Conservation (phyloP, 352 stramenopile genomes). For the Phytophthora crassamura region DNA sequence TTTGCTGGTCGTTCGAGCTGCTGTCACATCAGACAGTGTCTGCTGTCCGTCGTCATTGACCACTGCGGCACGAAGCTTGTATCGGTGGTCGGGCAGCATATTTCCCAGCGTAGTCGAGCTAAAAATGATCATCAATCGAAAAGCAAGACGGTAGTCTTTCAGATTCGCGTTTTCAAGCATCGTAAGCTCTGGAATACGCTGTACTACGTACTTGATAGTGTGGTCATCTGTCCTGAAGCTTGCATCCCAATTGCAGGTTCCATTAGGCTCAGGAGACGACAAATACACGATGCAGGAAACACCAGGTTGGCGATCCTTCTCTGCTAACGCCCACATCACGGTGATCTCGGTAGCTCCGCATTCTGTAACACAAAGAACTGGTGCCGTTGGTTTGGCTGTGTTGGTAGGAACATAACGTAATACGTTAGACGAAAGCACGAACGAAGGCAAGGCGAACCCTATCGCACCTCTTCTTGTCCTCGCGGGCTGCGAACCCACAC, state of each 20-base stretch:
- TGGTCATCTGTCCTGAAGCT: slow-evolving; percentile 24
- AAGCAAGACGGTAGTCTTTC: neutral
- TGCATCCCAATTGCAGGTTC: slow-evolving; percentile 29
- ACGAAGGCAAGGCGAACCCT: neutral
- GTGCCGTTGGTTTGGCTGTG: slow-evolving; percentile 27
- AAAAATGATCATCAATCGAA: neutral
- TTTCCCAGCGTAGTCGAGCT: slow-evolving; percentile 25
- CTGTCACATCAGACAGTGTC: slow-evolving; percentile 21
- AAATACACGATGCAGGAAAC: slow-evolving; percentile 27
- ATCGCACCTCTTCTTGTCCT: slow-evolving; percentile 43
- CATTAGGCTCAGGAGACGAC: slow-evolving; percentile 27
- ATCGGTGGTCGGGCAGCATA: slow-evolving; percentile 28
- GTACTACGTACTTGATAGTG: slow-evolving; percentile 21
- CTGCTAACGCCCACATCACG: slow-evolving; percentile 25
- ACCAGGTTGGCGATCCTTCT: slow-evolving; percentile 16
- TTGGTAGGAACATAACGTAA: neutral
- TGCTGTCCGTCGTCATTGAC: slow-evolving; percentile 27
- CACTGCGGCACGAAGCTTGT: slow-evolving; percentile 25
- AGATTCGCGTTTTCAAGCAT: neutral
- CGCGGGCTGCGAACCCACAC: slow-evolving; percentile 31
- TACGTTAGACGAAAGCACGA: neutral
- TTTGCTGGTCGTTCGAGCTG: slow-evolving; percentile 21
- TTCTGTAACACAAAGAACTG: slow-evolving; percentile 14
- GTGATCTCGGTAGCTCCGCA: slow-evolving; percentile 19
- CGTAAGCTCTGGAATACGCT: neutral